Evolutionary conservation across 1,139 yeast genomes (phyloP).

Genomic region (Taphrina pruni): DNA sequence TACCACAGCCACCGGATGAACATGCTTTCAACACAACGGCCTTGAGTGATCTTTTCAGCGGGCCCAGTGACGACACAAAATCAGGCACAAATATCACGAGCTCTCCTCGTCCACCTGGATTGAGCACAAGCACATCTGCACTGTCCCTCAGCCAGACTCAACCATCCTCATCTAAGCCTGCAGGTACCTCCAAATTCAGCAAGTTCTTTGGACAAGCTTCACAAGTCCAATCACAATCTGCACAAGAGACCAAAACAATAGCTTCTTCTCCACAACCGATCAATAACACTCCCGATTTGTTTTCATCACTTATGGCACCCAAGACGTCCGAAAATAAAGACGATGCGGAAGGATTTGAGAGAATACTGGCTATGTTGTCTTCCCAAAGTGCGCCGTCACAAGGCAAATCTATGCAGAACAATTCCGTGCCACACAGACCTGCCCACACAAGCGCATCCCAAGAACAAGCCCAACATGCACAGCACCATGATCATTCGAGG

Average conservation of each 20-base stretch:
- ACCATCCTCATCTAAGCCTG: background rate
- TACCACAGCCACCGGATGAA: constrained; percentile 9
- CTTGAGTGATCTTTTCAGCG: background rate
- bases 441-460: background rate
- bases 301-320: background rate
- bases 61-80: background rate
- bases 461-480: background rate
- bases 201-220: constrained; percentile 23
- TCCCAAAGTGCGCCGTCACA: constrained; percentile 19
- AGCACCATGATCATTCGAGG: background rate
- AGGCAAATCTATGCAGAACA: background rate
- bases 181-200: constrained; percentile 31
- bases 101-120: constrained; percentile 8
- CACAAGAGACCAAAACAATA: background rate
- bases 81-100: background rate
- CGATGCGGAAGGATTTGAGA: constrained; percentile 37
- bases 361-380: constrained; percentile 40
- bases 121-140: background rate
- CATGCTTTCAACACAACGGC: background rate
- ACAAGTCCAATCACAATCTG: background rate
- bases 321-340: constrained; percentile 25
- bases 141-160: background rate
- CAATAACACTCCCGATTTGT: background rate
- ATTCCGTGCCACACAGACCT: background rate
- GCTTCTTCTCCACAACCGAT: background rate